Evolutionary conservation across 2,329 filamentous ascomycete genomes (phyloP), one percentile per base, ranked within the genome.

Genomic region (Arthrocladium fulminans): DNA sequence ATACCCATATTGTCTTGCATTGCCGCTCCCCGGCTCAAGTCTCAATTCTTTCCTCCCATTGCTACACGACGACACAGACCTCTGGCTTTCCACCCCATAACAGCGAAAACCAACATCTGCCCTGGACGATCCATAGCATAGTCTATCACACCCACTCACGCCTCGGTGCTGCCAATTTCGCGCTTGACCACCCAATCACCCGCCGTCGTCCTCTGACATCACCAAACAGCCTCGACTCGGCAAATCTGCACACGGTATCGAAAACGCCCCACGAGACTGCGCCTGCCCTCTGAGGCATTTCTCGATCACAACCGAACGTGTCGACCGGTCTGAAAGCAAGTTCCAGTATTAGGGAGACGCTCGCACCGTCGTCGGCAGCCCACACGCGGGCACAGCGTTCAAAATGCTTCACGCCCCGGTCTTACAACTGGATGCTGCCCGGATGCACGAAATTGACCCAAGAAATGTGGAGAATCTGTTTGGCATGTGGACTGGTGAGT

Each of bases 401-500:
- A 47, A 10, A 34, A 39, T 47, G 34, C 45, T 40, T 30, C 22
- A 27, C n/a, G 83, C 84, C 52, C 86, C 90, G 62, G 86, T 97
- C 65, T 76, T 97, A 63, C 88, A 88, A 54, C 86, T 97, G 66
- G 88, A 96, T 72, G 83, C 87, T 56, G 86, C 84, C 64, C 84
- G 90, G 59, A 89, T 98, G 66, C 86, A 92, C 74, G 88, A 94
- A 66, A 88, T 97, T 62, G 89, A 97, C 70, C 95, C 90, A 1
- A 79, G 84, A 58, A 94, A 94, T 66, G 83, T 87, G 23, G 87
- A 94, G 70, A 94, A 89, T 64, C 80, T 97, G 45, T 94, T 92
- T 71, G 89, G 86, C 73, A 94, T 97, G 80, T 95, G 89, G 88
- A 90, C 88, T 66, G 87, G 88, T 94, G 71, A 78, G 86, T 76